phyloP scores from a whole-genome alignment of 2,329 filamentous ascomycete genomes.

The Zopfia rhizophila region DNA sequence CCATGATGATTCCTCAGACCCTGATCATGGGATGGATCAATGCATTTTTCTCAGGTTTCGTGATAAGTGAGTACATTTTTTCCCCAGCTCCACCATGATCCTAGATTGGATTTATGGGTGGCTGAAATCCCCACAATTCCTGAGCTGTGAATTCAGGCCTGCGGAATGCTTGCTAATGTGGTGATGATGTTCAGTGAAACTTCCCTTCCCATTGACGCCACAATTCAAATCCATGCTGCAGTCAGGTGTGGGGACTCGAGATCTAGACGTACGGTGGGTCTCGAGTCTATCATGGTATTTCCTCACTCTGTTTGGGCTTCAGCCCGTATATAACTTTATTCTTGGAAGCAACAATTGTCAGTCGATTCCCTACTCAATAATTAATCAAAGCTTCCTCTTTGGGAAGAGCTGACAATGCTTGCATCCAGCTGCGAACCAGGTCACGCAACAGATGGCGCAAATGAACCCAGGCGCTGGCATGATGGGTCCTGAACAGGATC shows the following conservation, averaged over 20 bases:
- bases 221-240: conserved; percentile 99
- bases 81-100: background rate
- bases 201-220: conserved; percentile 96
- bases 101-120: background rate
- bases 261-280: conserved; percentile 98
- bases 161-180: conserved; percentile 13
- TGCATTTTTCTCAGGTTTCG: conserved; percentile 97
- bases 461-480: conserved; percentile 80
- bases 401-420: conserved; percentile 38
- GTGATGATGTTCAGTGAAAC: conserved; percentile 73
- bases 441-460: conserved; percentile 83
- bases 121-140: conserved; percentile 12
- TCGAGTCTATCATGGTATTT: conserved; percentile 99
- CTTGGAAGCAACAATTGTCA: conserved; percentile 94
- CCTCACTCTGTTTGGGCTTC: conserved; percentile 93
- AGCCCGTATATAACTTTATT: conserved; percentile 97
- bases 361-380: conserved; percentile 42
- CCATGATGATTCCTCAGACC: conserved; percentile 99
- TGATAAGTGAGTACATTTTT: conserved; percentile 76
- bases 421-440: conserved; percentile 83
- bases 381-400: conserved; percentile 3
- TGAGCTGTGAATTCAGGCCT: conserved; percentile 6
- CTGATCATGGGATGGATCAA: conserved; percentile 99
- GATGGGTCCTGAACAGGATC: conserved; percentile 92
- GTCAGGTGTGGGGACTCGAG: conserved; percentile 92